These are phyloP conservation scores for Leishmania major DNA, from an alignment of 208 protist species.

Conservation along the genomic window DNA sequence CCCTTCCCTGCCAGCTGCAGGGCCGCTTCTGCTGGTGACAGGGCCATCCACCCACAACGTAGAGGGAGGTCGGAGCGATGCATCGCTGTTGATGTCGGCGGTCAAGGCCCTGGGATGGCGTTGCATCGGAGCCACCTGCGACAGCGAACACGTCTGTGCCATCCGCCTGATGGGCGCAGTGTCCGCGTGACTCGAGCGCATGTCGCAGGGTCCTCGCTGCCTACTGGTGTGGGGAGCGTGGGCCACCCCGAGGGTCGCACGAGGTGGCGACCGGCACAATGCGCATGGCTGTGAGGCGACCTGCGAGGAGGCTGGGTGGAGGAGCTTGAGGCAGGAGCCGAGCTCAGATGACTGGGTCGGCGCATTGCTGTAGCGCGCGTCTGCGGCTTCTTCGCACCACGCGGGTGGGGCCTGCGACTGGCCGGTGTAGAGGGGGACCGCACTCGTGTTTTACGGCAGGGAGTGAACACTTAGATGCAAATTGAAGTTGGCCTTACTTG, in stretches of 20 bases:
- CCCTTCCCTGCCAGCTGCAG: neutral
- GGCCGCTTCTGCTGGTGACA: neutral
- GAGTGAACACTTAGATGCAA: no score
- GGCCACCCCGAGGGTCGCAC: neutral
- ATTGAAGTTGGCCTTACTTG: neutral
- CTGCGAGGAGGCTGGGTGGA: no score
- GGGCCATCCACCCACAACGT: neutral
- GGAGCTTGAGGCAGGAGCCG: neutral
- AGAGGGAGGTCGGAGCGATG: neutral
- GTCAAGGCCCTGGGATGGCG: neutral
- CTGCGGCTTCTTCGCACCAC: neutral
- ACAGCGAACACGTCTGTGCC: no score
- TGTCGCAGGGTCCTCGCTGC: neutral
- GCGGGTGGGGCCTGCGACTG: neutral
- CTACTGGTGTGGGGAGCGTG: neutral
- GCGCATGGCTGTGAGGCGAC: neutral
- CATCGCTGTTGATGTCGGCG: neutral
- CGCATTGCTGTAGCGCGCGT: neutral
- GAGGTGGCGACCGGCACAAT: neutral
- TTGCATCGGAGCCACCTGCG: neutral
- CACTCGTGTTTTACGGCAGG: neutral
- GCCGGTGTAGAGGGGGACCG: neutral
- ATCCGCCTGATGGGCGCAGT: neutral
- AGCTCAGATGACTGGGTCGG: neutral
- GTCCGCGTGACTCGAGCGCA: neutral